phyloP scores from a whole-genome alignment of 306 rosid genomes.

The Inga oerstediana region DNA sequence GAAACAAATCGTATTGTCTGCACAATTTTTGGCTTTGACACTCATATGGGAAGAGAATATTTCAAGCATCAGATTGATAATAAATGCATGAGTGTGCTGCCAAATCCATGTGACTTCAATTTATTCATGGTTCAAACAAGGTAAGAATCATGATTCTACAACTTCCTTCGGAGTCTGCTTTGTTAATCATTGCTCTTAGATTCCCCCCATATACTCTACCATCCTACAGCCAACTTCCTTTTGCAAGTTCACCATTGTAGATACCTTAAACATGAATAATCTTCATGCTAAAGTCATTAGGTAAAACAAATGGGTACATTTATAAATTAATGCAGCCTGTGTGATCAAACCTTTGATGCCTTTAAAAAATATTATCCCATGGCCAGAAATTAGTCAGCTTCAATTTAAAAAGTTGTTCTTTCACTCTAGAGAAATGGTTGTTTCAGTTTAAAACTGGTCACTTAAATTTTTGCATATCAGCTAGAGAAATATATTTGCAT shows the following conservation, averaged over 20 bases:
- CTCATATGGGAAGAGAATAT: constrained; percentile 64
- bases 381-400: too few species aligned
- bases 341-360: too few species aligned
- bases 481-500: too few species aligned
- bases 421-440: too few species aligned
- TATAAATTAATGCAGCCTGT: too few species aligned
- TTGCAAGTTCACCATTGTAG: neutral
- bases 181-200: constrained; percentile 6
- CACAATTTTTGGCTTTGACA: constrained; percentile 78
- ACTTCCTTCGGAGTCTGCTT: constrained; percentile 16
- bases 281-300: too few species aligned
- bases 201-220: constrained; percentile 4
- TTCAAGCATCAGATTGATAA: constrained; percentile 89
- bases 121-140: constrained; percentile 96
- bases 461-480: too few species aligned
- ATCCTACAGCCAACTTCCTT: neutral
- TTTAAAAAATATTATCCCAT: too few species aligned
- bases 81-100: constrained; percentile 97
- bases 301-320: too few species aligned
- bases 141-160: constrained; percentile 41
- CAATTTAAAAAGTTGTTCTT: too few species aligned
- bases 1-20: constrained; percentile 81
- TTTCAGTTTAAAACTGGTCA: too few species aligned
- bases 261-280: too few species aligned
- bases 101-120: constrained; percentile 91